Evolutionary conservation across 352 stramenopile genomes (phyloP).

Genomic region (Phytopythium delawarense): DNA sequence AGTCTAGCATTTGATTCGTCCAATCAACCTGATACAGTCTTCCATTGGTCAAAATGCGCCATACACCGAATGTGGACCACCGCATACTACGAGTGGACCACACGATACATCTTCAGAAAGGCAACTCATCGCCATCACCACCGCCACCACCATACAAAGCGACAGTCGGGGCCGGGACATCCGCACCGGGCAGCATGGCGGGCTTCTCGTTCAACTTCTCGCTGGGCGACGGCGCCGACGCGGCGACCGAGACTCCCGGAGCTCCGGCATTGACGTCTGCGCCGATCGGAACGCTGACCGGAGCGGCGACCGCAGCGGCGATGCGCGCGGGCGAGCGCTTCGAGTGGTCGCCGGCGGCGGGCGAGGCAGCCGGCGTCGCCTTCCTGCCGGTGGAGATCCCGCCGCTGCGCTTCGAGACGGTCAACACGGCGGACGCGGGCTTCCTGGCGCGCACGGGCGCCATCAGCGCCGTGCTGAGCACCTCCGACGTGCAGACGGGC

Average conservation of each 20-base stretch:
- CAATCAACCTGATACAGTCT: slow-evolving; percentile 4
- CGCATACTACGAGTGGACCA: neutral
- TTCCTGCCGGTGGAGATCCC: slow-evolving; percentile 35
- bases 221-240: slow-evolving; percentile 12
- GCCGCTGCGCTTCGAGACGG: slow-evolving; percentile 46
- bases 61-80: neutral
- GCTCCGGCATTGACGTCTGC: no score
- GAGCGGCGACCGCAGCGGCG: neutral
- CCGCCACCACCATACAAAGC: no score
- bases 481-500: slow-evolving; percentile 67
- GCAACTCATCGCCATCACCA: neutral
- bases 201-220: slow-evolving; percentile 74
- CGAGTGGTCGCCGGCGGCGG: slow-evolving; percentile 16
- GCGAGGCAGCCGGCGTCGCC: neutral
- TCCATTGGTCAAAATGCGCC: slow-evolving; percentile 5
- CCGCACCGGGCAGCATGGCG: slow-evolving; percentile 7
- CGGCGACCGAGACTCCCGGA: neutral
- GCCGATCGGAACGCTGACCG: no score
- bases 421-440: slow-evolving; percentile 47
- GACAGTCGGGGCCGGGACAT: no score
- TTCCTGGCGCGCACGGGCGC: slow-evolving; percentile 53
- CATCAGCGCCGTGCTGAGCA: slow-evolving; percentile 64
- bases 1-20: slow-evolving; percentile 6
- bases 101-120: neutral
- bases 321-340: slow-evolving; percentile 56